Base-by-base conservation (phyloP, 164 flowering plant species). In the Cinnamomum micranthum region DNA sequence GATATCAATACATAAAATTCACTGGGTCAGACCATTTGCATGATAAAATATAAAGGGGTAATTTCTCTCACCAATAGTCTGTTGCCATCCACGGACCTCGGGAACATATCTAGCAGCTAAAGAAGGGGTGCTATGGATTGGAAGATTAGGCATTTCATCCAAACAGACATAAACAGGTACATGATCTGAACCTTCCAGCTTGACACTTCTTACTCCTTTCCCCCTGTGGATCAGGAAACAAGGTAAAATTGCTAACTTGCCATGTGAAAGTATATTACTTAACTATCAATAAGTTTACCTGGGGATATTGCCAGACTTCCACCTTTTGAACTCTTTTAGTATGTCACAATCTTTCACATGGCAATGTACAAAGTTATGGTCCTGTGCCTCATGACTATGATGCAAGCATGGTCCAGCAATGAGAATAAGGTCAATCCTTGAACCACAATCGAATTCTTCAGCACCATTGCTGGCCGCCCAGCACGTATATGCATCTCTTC, bases 121-220 rank as follows among this genome's bases (percentile, higher is more conserved):
- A 66, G 89, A 77, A 63, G 99, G 99, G 71, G 97, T 90, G 80
- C 76, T 88, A 79, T 95, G 99, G 68, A 74, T 66, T 10, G 79
- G 75, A 70, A 87, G 70, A 76, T 80, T 85, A 74, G 95, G 87
- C n/a, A 95, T 84, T 35, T 84, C 92, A n/a, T 11, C 75, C 55
- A 95, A 81, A 76, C 80, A 84, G 71, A 83, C 70, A 81, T 47
- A 93, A 70, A 95, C 99, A 69, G 99, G 99, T 76, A 79, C 97
- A 84, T 95, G 99, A 83, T 95, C 98, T 65, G 99, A 95, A 65
- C 99, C 99, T 85, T 95, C 96, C 74, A 92, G 75, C 79, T 88
- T 93, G 50, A 79, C 72, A 69, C 78, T 83, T 86, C 79, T 85
- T 65, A 89, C 97, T 78, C 90, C 95, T 75, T 89, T 92, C 95